A percentile compares a stretch with the other conserved stretches of the same genome.
phyloP scores from a whole-genome alignment of 108 stramenopile species.

The Nitzschia sp. region DNA sequence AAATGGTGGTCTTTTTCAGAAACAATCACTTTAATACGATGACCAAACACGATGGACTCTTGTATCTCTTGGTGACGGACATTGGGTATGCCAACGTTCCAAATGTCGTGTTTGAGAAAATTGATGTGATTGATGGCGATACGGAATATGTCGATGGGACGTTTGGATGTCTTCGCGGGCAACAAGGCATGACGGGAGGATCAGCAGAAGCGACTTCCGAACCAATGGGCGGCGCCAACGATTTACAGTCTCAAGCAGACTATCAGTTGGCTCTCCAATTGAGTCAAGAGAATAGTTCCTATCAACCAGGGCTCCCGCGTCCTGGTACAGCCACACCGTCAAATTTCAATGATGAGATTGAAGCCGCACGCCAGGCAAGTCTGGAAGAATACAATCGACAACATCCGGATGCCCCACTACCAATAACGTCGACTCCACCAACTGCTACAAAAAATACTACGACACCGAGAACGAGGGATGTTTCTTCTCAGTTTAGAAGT shows the following conservation, averaged over 20 bases:
- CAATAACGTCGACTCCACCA: not conserved
- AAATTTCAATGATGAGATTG: constrained; percentile 36
- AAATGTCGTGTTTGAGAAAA: constrained; percentile 87
- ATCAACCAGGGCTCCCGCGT: not conserved
- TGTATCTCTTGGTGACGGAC: constrained; percentile 94
- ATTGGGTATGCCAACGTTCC: constrained; percentile 86
- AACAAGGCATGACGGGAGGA: constrained; percentile 31
- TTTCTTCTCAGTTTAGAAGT: not conserved
- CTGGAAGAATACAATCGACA: constrained; percentile 39
- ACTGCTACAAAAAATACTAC: not conserved
- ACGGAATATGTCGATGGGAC: constrained; percentile 69
- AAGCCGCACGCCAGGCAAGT: constrained; percentile 65
- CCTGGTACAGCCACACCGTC: not conserved
- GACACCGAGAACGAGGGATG: too few species aligned
- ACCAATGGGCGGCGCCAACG: constrained; percentile 52
- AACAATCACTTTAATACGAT: constrained; percentile 96
- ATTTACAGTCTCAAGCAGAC: constrained; percentile 61
- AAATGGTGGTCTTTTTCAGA: constrained; percentile 91
- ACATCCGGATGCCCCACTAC: not conserved
- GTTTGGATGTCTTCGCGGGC: constrained; percentile 45
- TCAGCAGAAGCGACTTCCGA: constrained; percentile 46
- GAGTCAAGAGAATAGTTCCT: constrained; percentile 28
- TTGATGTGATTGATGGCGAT: constrained; percentile 89
- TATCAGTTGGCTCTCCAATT: constrained; percentile 74
- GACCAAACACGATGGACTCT: constrained; percentile 76